Conservation (phyloP, 1,284 basidiomycete genomes). For the Malassezia nana region DNA sequence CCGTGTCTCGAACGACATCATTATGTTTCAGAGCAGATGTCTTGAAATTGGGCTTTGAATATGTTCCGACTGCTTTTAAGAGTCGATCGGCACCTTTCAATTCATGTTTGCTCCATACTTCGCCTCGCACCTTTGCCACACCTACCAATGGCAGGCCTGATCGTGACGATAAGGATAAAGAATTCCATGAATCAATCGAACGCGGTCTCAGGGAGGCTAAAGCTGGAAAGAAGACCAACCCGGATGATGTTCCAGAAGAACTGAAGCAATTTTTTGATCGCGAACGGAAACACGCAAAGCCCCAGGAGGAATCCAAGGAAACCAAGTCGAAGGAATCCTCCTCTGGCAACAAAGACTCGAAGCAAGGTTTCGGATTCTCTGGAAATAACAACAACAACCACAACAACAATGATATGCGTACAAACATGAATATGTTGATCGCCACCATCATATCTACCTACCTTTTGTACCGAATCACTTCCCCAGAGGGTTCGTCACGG, state of each 20-base stretch:
- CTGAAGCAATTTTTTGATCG: constrained; percentile 33
- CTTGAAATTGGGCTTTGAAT: background rate
- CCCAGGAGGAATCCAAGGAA: constrained; percentile 1
- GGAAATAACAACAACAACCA: constrained; percentile 20
- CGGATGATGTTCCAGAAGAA: constrained; percentile 26
- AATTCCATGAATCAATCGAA: constrained; percentile 32
- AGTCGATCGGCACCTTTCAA: background rate
- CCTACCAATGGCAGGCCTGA: background rate
- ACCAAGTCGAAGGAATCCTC: constrained; percentile 20
- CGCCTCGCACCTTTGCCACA: constrained; percentile 8
- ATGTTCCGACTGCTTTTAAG: background rate
- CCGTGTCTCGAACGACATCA: background rate
- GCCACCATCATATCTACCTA: constrained; percentile 57
- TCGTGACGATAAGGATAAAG: constrained; percentile 12
- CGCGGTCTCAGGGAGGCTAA: constrained; percentile 35
- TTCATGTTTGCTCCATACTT: background rate
- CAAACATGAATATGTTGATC: constrained; percentile 41
- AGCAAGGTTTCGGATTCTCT: constrained; percentile 11
- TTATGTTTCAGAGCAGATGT: background rate
- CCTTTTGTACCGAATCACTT: constrained; percentile 58
- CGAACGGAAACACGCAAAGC: constrained; percentile 18
- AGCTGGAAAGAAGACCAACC: constrained; percentile 19
- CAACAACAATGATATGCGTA: constrained; percentile 30
- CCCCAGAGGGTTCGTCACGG: constrained; percentile 55
- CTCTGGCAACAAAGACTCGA: constrained; percentile 3